Evolutionary conservation across 306 rosid species (phyloP), one percentile per base, ranked within the genome.

Genomic region (Clitoria ternatea): DNA sequence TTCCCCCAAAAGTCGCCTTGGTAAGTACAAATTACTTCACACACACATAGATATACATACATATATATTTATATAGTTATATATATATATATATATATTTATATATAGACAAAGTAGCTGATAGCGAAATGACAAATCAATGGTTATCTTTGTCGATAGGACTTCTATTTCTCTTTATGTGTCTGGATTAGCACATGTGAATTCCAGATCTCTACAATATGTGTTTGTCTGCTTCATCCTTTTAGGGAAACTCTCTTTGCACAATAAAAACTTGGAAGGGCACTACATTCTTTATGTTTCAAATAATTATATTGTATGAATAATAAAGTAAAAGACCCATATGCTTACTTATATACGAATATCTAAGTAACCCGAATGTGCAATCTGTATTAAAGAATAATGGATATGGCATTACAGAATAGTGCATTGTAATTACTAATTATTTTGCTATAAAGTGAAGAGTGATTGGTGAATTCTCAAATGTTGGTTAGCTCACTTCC

Each of bases 171-270:
- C 73, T 74, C 56, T 79, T 62, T 57, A 60, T 82, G 66, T 56
- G 79, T 87, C 79, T 76, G 84, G 84, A 73, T 57, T 77, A 60
- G 70, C 81, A 66, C 88, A 81, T 84, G 93, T 70, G 89, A 77
- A 76, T 39, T 69, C 74, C 35, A 65, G 18, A 72, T 81, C 57
- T 37, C 69, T 57, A 48, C 15, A 40, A 62, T 19, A 61, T 78
- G 52, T 83, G 47, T 71, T 82, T 80, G 85, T 81, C 89, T 53
- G 62, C 79, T 78, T 72, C 61, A 22, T 65, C 13, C 24, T 64
- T 74, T 19, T 33, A 57, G 43, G 27, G 64, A 78, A 77, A 60
- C 73, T 82, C 82, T 77, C 66, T 32, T 15, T 29, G 69, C 37
- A 6, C 49, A 18, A 52, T 13, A 8, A 8, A 53, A 77, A 12